Evolutionary conservation across 768 basidiomycete genomes (phyloP).

Genomic region (Gelatoporia subvermispora): DNA sequence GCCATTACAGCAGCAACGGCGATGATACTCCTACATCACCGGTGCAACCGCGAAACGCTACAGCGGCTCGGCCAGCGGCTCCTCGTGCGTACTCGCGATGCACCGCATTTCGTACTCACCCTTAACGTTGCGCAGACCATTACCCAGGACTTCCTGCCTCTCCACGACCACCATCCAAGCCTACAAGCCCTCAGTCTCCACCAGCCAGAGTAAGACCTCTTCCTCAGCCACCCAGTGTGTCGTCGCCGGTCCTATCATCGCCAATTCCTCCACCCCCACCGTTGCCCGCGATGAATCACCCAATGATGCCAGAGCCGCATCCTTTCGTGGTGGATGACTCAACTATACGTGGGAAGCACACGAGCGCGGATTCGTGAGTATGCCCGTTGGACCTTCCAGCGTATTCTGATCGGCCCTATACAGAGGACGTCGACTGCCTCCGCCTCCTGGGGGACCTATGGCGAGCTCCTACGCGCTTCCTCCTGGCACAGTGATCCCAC

Average conservation of each 20-base stretch:
- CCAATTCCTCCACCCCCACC: slow-evolving; percentile 13
- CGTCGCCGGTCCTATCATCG: slow-evolving; percentile 9
- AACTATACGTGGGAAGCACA: slow-evolving; percentile 8
- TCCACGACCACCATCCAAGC: slow-evolving; percentile 10
- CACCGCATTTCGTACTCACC: slow-evolving; percentile 12
- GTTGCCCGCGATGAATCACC: slow-evolving; percentile 8
- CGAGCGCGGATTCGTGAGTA: slow-evolving; percentile 20
- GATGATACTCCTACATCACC: slow-evolving; percentile 17
- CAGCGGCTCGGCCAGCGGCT: slow-evolving; percentile 12
- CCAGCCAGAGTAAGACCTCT: slow-evolving; percentile 20
- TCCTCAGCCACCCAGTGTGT: slow-evolving; percentile 20
- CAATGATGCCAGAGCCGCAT: slow-evolving; percentile 15
- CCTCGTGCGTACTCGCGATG: slow-evolving; percentile 13
- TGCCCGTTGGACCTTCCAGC: too few species aligned
- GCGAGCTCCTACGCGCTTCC: slow-evolving; percentile 1
- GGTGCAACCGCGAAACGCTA: slow-evolving; percentile 2
- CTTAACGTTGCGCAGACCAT: slow-evolving; percentile 3
- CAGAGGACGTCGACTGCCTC: slow-evolving; percentile 17
- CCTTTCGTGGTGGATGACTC: slow-evolving; percentile 11
- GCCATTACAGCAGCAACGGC: slow-evolving; percentile 18
- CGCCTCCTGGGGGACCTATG: slow-evolving; percentile 4
- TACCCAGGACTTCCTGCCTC: slow-evolving; percentile 17
- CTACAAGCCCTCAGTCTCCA: slow-evolving; percentile 16
- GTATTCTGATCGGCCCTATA: not conserved
- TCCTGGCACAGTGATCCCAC: slow-evolving; percentile 4